Evolutionary conservation across 2,329 filamentous ascomycete genomes (phyloP).

Genomic region (Coniochaeta sp.): DNA sequence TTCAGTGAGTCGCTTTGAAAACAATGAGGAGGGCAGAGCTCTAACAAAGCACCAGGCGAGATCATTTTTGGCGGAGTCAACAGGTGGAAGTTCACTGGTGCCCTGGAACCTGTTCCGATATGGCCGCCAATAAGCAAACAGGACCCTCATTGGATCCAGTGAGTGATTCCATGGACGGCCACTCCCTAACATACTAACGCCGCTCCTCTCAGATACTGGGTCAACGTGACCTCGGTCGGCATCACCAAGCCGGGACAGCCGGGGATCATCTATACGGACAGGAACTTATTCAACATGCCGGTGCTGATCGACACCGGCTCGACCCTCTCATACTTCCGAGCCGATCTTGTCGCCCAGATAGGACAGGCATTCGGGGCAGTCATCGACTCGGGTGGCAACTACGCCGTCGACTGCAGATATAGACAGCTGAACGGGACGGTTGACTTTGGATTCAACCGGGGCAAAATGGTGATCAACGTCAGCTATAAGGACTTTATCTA

Average conservation of each 20-base stretch:
- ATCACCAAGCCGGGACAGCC: conserved; percentile 19
- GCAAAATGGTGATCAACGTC: conserved; percentile 32
- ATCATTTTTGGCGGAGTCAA: conserved; percentile 40
- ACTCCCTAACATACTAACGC: not conserved
- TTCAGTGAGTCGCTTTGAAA: conserved; percentile 16
- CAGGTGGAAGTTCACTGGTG: conserved; percentile 29
- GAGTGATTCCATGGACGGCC: conserved; percentile 6
- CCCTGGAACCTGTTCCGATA: conserved; percentile 17
- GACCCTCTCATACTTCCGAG: conserved; percentile 55
- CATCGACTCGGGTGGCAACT: conserved; percentile 15
- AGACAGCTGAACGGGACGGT: conserved; percentile 30
- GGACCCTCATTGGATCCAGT: conserved; percentile 23
- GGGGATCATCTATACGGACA: conserved; percentile 16
- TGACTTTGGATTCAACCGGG: conserved; percentile 36
- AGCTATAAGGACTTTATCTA: conserved; percentile 36
- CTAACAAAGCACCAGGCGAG: conserved; percentile 16
- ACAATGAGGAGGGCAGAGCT: not conserved
- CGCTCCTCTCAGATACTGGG: conserved; percentile 21
- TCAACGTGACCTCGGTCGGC: conserved; percentile 28
- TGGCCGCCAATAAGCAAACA: conserved; percentile 26
- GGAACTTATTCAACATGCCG: conserved; percentile 26
- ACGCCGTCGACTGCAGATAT: conserved; percentile 28
- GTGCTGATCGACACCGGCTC: conserved; percentile 56
- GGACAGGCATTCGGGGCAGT: conserved; percentile 23
- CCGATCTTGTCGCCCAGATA: conserved; percentile 37